Percentiles rank a stretch among this genome's conserved stretches.
These are phyloP conservation scores for Fusarium tricinctum DNA, from an alignment of 2,329 filamentous ascomycete species.

Conservation along the genomic window DNA sequence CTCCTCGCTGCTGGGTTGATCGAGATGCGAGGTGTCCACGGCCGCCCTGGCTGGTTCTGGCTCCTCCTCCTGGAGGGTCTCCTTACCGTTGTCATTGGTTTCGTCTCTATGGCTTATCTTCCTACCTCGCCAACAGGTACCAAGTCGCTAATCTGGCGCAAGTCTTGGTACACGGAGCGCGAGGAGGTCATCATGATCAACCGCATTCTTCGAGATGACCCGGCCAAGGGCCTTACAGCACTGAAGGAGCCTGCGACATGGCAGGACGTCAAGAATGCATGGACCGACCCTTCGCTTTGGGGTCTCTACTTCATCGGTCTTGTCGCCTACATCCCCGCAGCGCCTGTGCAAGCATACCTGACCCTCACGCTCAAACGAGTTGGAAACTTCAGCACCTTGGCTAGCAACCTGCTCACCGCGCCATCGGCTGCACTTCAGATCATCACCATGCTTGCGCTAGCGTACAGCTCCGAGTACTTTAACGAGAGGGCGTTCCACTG, in stretches of 20 bases:
- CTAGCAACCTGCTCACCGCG: conserved; percentile 74
- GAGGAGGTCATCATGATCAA: conserved; percentile 81
- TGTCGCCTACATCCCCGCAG: conserved; percentile 64
- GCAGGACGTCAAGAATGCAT: conserved; percentile 60
- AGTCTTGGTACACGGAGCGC: conserved; percentile 75
- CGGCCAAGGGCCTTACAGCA: conserved; percentile 65
- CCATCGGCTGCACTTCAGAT: conserved; percentile 70
- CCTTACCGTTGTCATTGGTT: conserved; percentile 66
- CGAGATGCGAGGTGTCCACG: conserved; percentile 63
- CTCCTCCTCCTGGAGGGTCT: conserved; percentile 60
- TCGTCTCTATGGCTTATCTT: conserved; percentile 70
- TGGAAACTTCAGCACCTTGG: conserved; percentile 68
- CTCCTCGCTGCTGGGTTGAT: conserved; percentile 62
- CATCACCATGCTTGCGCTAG: conserved; percentile 66
- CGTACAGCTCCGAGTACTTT: conserved; percentile 68
- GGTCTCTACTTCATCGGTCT: conserved; percentile 65
- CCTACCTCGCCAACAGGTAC: conserved; percentile 76
- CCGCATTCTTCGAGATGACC: conserved; percentile 66
- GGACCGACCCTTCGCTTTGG: conserved; percentile 64
- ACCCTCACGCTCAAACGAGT: conserved; percentile 69
- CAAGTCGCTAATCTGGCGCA: conserved; percentile 70
- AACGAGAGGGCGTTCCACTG: conserved; percentile 68
- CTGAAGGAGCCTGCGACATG: conserved; percentile 60
- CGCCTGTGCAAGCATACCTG: conserved; percentile 64
- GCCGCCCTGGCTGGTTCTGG: conserved; percentile 69